Evolutionary conservation across 208 protist species (phyloP).

Genomic region (Porcisia deanei): DNA sequence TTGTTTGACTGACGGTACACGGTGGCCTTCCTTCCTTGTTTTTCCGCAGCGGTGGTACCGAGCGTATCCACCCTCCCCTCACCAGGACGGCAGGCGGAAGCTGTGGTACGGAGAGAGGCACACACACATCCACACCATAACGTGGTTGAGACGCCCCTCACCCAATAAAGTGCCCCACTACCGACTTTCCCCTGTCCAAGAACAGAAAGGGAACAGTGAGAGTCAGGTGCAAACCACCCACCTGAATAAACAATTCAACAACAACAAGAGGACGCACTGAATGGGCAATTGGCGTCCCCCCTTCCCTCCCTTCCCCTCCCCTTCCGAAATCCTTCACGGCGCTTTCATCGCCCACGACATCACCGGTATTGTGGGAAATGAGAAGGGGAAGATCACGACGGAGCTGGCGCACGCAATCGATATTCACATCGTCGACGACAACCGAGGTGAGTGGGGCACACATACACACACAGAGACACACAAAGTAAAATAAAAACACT

Average conservation of each 20-base stretch:
- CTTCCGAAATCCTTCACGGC: background rate
- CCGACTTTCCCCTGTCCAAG: too few relatives aligned
- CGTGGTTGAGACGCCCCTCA: too few relatives aligned
- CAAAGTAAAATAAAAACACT: background rate
- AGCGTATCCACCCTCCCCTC: background rate
- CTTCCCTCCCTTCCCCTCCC: too few relatives aligned
- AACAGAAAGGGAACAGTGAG: too few relatives aligned
- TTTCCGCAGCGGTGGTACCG: background rate
- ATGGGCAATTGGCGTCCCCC: background rate
- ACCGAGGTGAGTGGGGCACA: background rate
- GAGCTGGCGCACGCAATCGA: background rate
- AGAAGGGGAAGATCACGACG: background rate
- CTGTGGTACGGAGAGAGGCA: too few relatives aligned
- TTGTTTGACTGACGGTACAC: background rate
- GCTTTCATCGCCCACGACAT: background rate
- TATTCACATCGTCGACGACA: background rate
- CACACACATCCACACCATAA: too few relatives aligned
- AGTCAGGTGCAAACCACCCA: too few relatives aligned
- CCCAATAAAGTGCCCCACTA: too few relatives aligned
- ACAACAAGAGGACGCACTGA: background rate
- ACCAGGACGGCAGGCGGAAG: too few relatives aligned
- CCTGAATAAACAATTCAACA: too few relatives aligned
- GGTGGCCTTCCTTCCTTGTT: too few relatives aligned
- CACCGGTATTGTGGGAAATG: background rate
- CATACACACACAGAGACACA: background rate